Evolutionary conservation across 2,329 filamentous ascomycete species (phyloP).

Genomic region (Penicillium sp.): DNA sequence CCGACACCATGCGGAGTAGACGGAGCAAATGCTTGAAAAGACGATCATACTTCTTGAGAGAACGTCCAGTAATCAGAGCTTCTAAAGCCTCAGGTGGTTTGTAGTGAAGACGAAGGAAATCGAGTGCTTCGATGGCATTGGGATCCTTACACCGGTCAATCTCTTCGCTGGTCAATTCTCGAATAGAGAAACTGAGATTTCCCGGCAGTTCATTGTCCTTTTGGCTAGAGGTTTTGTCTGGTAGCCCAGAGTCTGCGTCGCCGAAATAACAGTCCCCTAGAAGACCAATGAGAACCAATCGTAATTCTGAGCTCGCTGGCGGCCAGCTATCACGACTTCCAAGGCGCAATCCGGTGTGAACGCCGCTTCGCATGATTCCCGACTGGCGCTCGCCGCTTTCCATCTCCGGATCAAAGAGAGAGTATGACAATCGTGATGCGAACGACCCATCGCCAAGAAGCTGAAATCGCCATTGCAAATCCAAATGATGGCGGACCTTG

Average conservation of each 20-base stretch:
- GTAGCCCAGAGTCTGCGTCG: conserved; percentile 14
- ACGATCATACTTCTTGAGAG: conserved; percentile 73
- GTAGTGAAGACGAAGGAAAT: conserved; percentile 85
- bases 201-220: conserved; percentile 52
- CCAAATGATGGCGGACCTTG: conserved; percentile 64
- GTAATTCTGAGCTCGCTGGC: conserved; percentile 87
- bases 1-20: conserved; percentile 70
- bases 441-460: conserved; percentile 82
- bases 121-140: conserved; percentile 77
- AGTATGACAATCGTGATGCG: conserved; percentile 68
- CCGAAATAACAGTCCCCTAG: conserved; percentile 65
- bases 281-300: conserved; percentile 79
- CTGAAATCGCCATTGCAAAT: conserved; percentile 71
- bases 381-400: conserved; percentile 68
- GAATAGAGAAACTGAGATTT: conserved; percentile 74
- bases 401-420: conserved; percentile 77
- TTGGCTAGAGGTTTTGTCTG: conserved; percentile 21
- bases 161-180: conserved; percentile 70
- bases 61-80: conserved; percentile 63
- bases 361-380: conserved; percentile 62
- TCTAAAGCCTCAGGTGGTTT: conserved; percentile 66
- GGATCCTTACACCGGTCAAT: conserved; percentile 79
- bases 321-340: conserved; percentile 83
- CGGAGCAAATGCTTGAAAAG: conserved; percentile 77
- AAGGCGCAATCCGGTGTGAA: conserved; percentile 73